phyloP scores from a whole-genome alignment of 1,284 basidiomycete genomes.

The Pseudomicrostroma phylloplanum region DNA sequence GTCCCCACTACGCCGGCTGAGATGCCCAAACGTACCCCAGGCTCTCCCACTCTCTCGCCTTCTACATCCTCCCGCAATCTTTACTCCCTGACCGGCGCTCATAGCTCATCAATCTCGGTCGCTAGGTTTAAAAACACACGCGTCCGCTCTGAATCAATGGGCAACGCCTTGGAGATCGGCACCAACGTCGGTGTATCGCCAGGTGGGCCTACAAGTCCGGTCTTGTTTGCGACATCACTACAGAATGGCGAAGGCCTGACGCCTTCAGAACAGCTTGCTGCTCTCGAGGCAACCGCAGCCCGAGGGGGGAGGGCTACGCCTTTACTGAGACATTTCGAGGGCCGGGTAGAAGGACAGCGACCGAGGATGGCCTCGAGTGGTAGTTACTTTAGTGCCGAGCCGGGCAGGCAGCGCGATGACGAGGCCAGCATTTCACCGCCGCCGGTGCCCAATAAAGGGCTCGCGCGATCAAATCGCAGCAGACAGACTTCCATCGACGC shows the following conservation, averaged over 20 bases:
- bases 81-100: not conserved
- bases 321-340: not conserved
- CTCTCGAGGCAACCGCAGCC: not conserved
- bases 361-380: not conserved
- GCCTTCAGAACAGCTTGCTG: conserved; percentile 3
- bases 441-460: too few relatives aligned
- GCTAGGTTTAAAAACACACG: not conserved
- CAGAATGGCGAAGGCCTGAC: not conserved
- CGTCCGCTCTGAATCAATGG: not conserved
- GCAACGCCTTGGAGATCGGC: not conserved
- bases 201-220: not conserved
- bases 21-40: too few relatives aligned
- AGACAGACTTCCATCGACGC: too few relatives aligned
- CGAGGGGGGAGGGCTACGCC: conserved; percentile 1
- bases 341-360: not conserved
- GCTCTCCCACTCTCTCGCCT: too few relatives aligned
- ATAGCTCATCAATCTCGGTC: conserved; percentile 1
- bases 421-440: too few relatives aligned
- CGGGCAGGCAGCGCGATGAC: too few relatives aligned
- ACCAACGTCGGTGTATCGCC: not conserved
- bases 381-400: too few relatives aligned
- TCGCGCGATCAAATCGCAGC: too few relatives aligned
- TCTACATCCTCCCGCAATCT: too few relatives aligned
- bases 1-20: too few relatives aligned
- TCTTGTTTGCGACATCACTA: not conserved